Base-by-base conservation (phyloP, 306 rosid species). In the Begonia peltatifolia region DNA sequence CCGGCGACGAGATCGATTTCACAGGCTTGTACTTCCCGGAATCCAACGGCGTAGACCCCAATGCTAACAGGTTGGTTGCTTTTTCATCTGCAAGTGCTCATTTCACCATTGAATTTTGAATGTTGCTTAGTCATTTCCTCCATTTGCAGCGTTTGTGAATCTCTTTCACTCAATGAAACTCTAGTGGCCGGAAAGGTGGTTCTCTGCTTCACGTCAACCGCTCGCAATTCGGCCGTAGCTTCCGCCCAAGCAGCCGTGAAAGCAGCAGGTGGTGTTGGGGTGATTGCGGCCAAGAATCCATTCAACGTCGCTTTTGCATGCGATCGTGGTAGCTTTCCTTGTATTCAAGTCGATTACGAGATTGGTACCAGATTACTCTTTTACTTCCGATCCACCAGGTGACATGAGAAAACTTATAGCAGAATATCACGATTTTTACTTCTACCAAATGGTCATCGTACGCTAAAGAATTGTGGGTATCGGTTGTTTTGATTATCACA, bases 111-210 rank as follows among this genome's bases (percentile, higher is more conserved):
- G 12, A 36, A 54, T 20, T 38, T 9, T 7, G 38, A 13, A 23
- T 36, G 47, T 58, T n/a, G 35, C 16, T 10, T 13, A 17, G 14
- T 25, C 30, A 20, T 11, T 71, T 2, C 10, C 20, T 7, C n/a
- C 12, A 11, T 22, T n/a, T 57, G 52, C 68, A 66, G 69, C 17
- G 55, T 41, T 2, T 66, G 76, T 52, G 59, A 58, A 36, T 16
- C 65, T 41, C 72, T 66, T 2, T 14, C 54, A 15, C 60, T 66
- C 20, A 62, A 71, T 46, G 36, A 47, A 47, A 66, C 69, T 9
- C 47, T 58, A 2, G 57, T 56, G 9, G 55, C 62, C 44, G 76
- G 72, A 9, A 64, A 71, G n/a, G 72, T 66, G 53, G 69, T 71
- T 9, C 61, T 71, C 9, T 71, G 72, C 61, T 66, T 66, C 54